These are phyloP conservation scores for Penicillium hesseltinei DNA, from an alignment of 2,329 filamentous ascomycete species.

Conservation along the genomic window DNA sequence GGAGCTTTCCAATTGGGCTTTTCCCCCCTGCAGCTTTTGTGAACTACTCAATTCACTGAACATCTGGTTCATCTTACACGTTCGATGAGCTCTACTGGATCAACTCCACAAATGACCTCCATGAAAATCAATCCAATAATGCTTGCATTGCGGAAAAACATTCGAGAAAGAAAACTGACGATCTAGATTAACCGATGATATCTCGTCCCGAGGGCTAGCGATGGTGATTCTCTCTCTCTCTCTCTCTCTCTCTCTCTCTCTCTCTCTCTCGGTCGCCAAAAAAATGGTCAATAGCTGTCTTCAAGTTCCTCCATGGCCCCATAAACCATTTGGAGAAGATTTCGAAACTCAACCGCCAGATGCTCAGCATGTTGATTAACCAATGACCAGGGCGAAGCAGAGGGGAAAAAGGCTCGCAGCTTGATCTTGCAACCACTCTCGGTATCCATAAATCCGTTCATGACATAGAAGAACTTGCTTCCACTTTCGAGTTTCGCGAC, in stretches of 20 bases:
- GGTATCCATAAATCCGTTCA: conserved; percentile 9
- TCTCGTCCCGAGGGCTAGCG: background rate
- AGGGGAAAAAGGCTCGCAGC: conserved; percentile 5
- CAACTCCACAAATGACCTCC: background rate
- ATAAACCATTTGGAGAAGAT: conserved; percentile 5
- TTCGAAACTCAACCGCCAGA: conserved; percentile 7
- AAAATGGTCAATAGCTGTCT: conserved; percentile 2
- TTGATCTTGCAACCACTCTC: conserved; percentile 4
- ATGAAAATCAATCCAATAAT: background rate
- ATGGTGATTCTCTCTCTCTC: background rate
- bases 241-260: background rate
- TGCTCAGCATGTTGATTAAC: conserved; percentile 3
- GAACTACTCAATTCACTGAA: background rate
- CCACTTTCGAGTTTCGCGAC: conserved; percentile 3
- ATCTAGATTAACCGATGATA: background rate
- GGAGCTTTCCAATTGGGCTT: background rate
- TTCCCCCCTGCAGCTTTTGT: background rate
- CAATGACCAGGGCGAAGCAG: conserved; percentile 2
- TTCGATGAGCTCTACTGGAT: background rate
- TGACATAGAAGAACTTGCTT: conserved; percentile 4
- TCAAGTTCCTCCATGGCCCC: background rate
- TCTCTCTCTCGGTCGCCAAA: background rate
- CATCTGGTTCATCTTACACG: background rate
- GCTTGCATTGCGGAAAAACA: background rate
- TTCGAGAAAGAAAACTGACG: background rate